Percentiles rank a stretch among this genome's conserved stretches.
phyloP scores from a whole-genome alignment of 495 filamentous ascomycete species.

The Penicillium waksmanii region DNA sequence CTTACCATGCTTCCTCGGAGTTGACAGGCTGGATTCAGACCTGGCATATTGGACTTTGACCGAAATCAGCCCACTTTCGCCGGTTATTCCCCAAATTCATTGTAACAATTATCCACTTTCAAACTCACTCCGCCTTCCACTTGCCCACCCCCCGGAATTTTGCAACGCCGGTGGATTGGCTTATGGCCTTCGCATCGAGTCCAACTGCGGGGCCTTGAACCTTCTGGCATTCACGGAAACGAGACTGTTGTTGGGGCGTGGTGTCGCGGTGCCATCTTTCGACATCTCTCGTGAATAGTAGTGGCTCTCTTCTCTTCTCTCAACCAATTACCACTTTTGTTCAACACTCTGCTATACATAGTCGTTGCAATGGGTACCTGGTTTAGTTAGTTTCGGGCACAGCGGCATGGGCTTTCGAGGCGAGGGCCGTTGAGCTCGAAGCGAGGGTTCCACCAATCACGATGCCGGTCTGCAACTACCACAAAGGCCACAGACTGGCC shows the following conservation, averaged over 20 bases:
- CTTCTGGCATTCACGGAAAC: too few species aligned
- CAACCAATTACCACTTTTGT: too few species aligned
- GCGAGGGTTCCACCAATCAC: constrained; percentile 2
- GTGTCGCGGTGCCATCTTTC: too few species aligned
- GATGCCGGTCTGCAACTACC: neutral
- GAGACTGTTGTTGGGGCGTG: too few species aligned
- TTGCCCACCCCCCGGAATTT: neutral
- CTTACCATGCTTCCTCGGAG: neutral
- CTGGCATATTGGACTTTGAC: neutral
- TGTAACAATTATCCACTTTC: neutral
- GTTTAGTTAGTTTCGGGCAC: neutral
- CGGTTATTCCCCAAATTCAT: neutral
- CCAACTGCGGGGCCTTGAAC: neutral
- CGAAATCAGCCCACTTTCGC: neutral
- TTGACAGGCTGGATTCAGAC: neutral
- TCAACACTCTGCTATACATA: too few species aligned
- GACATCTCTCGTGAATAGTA: too few species aligned
- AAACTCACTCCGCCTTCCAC: neutral
- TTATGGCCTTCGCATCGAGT: neutral
- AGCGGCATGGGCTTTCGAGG: neutral
- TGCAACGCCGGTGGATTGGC: neutral
- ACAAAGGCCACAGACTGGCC: neutral
- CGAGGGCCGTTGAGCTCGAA: constrained; percentile 12
- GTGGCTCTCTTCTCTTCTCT: too few species aligned
- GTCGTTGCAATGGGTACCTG: neutral